phyloP scores from a whole-genome alignment of 1,284 basidiomycete species.

The Neotropicomus parvogracilis region DNA sequence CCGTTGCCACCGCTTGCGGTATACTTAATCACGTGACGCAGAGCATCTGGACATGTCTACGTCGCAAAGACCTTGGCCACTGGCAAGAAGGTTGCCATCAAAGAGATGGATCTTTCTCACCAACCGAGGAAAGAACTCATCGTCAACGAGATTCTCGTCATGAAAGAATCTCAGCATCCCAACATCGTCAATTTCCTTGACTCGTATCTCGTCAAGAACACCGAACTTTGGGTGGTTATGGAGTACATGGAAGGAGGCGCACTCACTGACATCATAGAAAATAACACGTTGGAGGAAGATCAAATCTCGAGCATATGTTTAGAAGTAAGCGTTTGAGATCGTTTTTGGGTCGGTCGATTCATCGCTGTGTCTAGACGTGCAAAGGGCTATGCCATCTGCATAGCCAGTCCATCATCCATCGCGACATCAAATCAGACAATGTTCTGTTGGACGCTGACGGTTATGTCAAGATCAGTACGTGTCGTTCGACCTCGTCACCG shows the following conservation, averaged over 20 bases:
- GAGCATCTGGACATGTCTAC: slow-evolving; percentile 97
- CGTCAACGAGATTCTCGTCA: slow-evolving; percentile 97
- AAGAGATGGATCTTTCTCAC: slow-evolving; percentile 97
- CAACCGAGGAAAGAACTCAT: slow-evolving; percentile 98
- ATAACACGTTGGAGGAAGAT: slow-evolving; percentile 93
- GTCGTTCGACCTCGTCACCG: not conserved
- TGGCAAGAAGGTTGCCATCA: slow-evolving; percentile 94
- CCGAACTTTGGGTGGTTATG: slow-evolving; percentile 99
- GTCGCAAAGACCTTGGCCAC: slow-evolving; percentile 90
- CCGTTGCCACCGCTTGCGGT: not conserved
- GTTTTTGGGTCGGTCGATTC: slow-evolving; percentile 1
- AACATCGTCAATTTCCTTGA: slow-evolving; percentile 99
- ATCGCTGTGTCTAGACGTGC: slow-evolving; percentile 68
- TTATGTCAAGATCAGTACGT: slow-evolving; percentile 94
- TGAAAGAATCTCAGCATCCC: slow-evolving; percentile 98
- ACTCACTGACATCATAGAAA: slow-evolving; percentile 96
- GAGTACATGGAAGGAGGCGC: slow-evolving; percentile 99
- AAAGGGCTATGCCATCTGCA: slow-evolving; percentile 93
- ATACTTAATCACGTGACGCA: slow-evolving; percentile 43
- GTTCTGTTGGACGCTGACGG: slow-evolving; percentile 90
- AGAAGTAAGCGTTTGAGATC: slow-evolving; percentile 59
- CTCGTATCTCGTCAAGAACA: slow-evolving; percentile 85
- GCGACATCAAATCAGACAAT: slow-evolving; percentile 98
- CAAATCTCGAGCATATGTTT: slow-evolving; percentile 93
- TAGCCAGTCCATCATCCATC: slow-evolving; percentile 93